phyloP scores from a whole-genome alignment of 129 eudicot genomes.

The Artemisia annua region DNA sequence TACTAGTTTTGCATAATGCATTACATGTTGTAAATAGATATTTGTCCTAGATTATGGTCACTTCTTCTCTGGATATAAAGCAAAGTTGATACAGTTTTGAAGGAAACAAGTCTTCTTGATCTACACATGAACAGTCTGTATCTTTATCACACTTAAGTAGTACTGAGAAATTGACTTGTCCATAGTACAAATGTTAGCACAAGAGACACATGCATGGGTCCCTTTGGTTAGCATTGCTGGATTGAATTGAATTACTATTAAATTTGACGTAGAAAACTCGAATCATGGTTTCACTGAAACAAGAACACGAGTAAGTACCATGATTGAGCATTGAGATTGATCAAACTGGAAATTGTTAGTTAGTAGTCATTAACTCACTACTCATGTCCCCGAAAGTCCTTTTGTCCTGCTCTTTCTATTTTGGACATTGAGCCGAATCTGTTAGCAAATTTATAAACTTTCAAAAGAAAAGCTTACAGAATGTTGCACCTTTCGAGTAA shows the following conservation, averaged over 20 bases:
- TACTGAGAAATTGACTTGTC: constrained; percentile 27
- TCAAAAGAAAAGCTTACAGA: too few species aligned
- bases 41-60: not conserved
- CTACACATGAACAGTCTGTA: constrained; percentile 28
- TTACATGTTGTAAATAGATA: not conserved
- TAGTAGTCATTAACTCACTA: constrained; percentile 19
- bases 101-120: constrained; percentile 9
- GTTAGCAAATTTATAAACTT: not conserved
- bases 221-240: constrained; percentile 22
- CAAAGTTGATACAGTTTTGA: constrained; percentile 19
- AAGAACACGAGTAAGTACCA: constrained; percentile 23
- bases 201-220: constrained; percentile 35
- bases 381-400: constrained; percentile 22
- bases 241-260: too few species aligned
- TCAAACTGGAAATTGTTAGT: constrained; percentile 27
- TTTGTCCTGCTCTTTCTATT: not conserved
- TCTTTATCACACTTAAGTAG: constrained; percentile 28
- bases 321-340: constrained; percentile 31
- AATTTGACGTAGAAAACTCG: constrained; percentile 13
- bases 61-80: not conserved
- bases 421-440: not conserved
- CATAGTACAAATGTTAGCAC: constrained; percentile 28
- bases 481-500: too few species aligned
- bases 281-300: constrained; percentile 30
- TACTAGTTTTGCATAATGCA: constrained; percentile 6